Percentiles rank a stretch among this genome's conserved stretches.
Conservation (phyloP, 139 green algal genomes). For the Cymbomonas tetramitiformis region DNA sequence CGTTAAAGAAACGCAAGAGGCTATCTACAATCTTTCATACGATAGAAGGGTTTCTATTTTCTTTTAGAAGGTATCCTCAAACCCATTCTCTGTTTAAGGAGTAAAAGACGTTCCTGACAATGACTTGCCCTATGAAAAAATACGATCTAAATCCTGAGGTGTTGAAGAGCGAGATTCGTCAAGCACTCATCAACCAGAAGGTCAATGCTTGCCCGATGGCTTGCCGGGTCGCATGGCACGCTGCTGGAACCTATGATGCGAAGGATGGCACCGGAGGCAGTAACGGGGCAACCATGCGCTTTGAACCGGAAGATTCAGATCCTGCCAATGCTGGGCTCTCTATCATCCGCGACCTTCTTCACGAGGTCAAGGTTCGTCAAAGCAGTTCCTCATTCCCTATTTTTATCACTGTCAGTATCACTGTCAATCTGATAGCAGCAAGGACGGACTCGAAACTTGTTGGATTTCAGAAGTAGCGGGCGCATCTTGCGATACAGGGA, state of each 20-base stretch:
- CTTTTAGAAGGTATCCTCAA: no score
- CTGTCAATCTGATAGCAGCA: no score
- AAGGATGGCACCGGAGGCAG: conserved; percentile 7
- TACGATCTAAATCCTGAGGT: not conserved
- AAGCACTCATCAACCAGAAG: not conserved
- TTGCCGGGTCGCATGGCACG: conserved; percentile 17
- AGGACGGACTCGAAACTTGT: no score
- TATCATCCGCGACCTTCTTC: conserved; percentile 21
- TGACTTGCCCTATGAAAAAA: not conserved
- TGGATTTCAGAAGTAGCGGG: no score
- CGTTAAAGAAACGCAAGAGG: no score
- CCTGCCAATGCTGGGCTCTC: conserved; percentile 21
- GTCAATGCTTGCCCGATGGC: conserved; percentile 13
- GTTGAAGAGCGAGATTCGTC: not conserved
- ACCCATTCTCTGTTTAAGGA: no score
- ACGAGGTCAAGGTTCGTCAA: no score
- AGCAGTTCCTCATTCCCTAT: no score
- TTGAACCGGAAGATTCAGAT: conserved; percentile 16
- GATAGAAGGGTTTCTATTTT: no score
- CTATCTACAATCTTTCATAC: no score
- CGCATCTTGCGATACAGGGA: no score
- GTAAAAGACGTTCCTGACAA: not conserved
- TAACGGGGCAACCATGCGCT: conserved; percentile 19
- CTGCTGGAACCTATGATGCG: conserved; percentile 18
- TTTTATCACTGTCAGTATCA: no score